A percentile compares a stretch with the other conserved stretches of the same genome.
phyloP scores from a whole-genome alignment of 148 eudicot genomes.

The Chenopodium formosanum region DNA sequence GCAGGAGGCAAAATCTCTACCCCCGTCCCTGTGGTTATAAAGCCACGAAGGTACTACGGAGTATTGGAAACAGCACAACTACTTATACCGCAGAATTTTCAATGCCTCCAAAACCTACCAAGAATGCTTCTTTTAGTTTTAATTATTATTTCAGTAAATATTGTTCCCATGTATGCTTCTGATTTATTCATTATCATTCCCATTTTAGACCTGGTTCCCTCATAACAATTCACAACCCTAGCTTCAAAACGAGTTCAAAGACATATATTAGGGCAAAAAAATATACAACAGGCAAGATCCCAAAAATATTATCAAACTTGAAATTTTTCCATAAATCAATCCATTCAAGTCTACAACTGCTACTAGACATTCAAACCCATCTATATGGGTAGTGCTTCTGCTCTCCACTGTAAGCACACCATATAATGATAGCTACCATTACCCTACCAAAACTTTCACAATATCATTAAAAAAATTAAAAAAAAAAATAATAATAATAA shows the following conservation, averaged over 20 bases:
- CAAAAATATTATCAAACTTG: not conserved
- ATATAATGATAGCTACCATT: slow-evolving; percentile 21
- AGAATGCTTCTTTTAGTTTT: not conserved
- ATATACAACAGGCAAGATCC: not conserved
- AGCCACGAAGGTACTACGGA: too few species aligned
- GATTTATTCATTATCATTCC: not conserved
- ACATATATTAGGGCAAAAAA: not conserved
- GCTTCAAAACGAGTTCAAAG: not conserved
- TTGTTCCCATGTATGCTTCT: not conserved
- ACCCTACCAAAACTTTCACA: slow-evolving; percentile 36
- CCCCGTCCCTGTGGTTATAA: too few species aligned
- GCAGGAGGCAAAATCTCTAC: too few species aligned
- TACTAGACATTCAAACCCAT: slow-evolving; percentile 21
- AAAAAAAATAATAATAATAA: too few species aligned
- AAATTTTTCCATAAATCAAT: slow-evolving; percentile 13
- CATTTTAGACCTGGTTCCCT: not conserved
- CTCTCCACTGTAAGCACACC: slow-evolving; percentile 30
- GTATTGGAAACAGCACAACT: too few species aligned
- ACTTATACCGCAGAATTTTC: too few species aligned
- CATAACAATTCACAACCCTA: too few species aligned
- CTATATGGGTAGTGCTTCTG: slow-evolving; percentile 1
- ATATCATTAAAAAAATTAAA: not conserved
- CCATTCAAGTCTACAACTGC: slow-evolving; percentile 11
- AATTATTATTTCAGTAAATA: not conserved
- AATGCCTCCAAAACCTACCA: too few species aligned